phyloP scores from a whole-genome alignment of 139 green algal genomes.

The Dunaliella primolecta region DNA sequence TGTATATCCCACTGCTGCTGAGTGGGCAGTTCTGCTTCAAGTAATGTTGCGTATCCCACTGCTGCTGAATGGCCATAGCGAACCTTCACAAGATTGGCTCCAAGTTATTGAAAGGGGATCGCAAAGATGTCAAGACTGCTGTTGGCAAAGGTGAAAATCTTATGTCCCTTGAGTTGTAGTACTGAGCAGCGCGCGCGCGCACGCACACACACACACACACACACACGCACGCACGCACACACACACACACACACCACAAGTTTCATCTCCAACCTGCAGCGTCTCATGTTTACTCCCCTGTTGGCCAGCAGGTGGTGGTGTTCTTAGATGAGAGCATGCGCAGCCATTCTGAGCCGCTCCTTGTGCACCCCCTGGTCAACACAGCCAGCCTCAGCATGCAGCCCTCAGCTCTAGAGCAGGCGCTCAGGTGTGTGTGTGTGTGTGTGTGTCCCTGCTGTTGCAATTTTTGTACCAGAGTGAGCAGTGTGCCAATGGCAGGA shows the following conservation, averaged over 20 bases:
- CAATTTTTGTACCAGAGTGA: too few species aligned
- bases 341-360: constrained; percentile 22
- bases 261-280: too few species aligned
- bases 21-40: neutral
- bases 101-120: too few species aligned
- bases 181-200: neutral
- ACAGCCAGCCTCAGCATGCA: constrained; percentile 45
- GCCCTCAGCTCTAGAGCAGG: constrained; percentile 44
- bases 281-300: too few species aligned
- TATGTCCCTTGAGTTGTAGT: too few species aligned
- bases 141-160: too few species aligned
- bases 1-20: neutral
- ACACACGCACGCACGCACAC: neutral
- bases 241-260: neutral
- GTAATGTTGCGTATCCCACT: too few species aligned
- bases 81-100: too few species aligned
- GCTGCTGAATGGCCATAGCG: too few species aligned
- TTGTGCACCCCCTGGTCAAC: constrained; percentile 70
- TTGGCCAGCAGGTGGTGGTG: constrained; percentile 48
- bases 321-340: constrained; percentile 57
- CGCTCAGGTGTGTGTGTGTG: constrained; percentile 52
- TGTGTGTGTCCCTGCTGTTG: too few species aligned
- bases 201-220: neutral
- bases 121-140: too few species aligned
- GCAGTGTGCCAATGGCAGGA: too few species aligned